phyloP scores from a whole-genome alignment of 176 grass and related monocot genomes.

The Musa acuminata region DNA sequence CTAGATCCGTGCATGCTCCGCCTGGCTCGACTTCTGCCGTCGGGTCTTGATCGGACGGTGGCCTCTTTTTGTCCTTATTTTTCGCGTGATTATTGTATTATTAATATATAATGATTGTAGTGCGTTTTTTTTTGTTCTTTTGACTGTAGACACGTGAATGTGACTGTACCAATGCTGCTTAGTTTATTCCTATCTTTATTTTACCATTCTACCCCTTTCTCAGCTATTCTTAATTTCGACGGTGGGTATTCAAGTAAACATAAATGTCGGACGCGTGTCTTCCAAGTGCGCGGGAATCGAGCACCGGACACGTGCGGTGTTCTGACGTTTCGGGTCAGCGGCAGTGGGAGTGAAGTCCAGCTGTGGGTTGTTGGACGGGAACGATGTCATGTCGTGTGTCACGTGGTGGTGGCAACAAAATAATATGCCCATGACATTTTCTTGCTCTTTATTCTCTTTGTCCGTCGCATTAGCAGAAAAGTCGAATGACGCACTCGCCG shows the following conservation, averaged over 20 bases:
- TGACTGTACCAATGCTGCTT: background rate
- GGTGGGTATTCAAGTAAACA: too few relatives aligned
- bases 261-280: background rate
- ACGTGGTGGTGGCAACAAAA: too few relatives aligned
- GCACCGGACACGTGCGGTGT: too few relatives aligned
- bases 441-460: too few relatives aligned
- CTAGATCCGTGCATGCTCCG: background rate
- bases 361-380: too few relatives aligned
- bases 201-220: background rate
- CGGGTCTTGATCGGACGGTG: conserved; percentile 2
- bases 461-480: too few relatives aligned
- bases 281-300: too few relatives aligned
- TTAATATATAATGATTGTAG: background rate
- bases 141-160: background rate
- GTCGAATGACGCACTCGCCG: too few relatives aligned
- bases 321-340: too few relatives aligned
- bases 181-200: background rate
- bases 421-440: too few relatives aligned
- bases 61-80: too few relatives aligned
- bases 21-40: background rate
- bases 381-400: too few relatives aligned
- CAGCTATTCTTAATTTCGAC: background rate
- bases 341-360: background rate
- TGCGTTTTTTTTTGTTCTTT: background rate
- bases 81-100: background rate